Evolutionary conservation across 2,329 filamentous ascomycete species (phyloP), one percentile per base, ranked within the genome.

Genomic region (Scolecobasidium constrictum): DNA sequence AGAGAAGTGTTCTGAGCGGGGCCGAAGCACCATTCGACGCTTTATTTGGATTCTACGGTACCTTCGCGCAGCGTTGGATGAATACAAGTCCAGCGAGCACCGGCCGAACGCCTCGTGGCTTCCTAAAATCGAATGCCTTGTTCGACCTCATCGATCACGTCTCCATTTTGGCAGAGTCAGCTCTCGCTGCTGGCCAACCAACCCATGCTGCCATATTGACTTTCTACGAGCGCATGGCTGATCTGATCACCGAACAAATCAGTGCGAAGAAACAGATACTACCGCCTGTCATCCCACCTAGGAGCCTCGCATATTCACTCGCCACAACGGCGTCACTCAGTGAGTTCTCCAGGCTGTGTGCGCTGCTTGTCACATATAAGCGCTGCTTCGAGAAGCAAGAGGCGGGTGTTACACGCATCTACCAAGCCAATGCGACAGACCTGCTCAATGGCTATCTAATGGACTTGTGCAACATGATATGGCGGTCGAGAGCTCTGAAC

Each of bases 381-480:
- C 9, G 12, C 16, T 21, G 21, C 5, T 43, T 43, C 12, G 37
- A 46, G 17, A 23, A 19, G 16, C 16, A 17, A 17, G 22, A 39
- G 5, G 19, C 33, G 11, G 17, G 19, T 53, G 42, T 65, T 55
- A 47, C 54, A 52, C 51, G 58, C 50, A n/a, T n/a, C n/a, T 50
- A 59, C 50, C 38, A 56, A 40, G 31, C 44, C 49, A 37, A 52
- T 53, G 48, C 47, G 36, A 60, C 59, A 33, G 75, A 77, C 49
- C 64, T 72, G 18, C 88, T 92, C 64, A 94, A 94, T 57, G 81
- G 81, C 17, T 87, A 83, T 56, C 72, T 93, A 22, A 88, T 92
- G 77, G 86, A 94, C 56, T 73, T 87, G 22, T 88, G 85, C 66
- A 93, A 93, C 56, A 77, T 83, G 40, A 59, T 92, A 37, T 93